A percentile compares a stretch with the other conserved stretches of the same genome.
These are phyloP conservation scores for Sphaerulina musiva DNA, from an alignment of 2,329 filamentous ascomycete species.

Conservation along the genomic window DNA sequence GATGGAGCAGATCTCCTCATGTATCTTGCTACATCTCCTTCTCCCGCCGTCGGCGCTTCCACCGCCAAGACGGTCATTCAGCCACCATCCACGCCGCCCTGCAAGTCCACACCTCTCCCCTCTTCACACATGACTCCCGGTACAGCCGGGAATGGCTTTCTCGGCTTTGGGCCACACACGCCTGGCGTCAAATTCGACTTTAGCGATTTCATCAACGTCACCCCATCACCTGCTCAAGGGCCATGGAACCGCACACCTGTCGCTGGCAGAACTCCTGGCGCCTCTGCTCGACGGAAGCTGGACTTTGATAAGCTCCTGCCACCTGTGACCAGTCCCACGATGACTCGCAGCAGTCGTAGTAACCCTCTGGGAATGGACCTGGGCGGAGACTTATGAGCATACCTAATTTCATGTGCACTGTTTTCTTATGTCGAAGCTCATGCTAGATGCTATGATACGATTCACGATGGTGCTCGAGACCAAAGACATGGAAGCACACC, in stretches of 20 bases:
- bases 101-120: conserved; percentile 55
- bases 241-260: conserved; percentile 62
- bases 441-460: conserved; percentile 12
- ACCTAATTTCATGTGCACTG: neutral
- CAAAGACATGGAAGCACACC: neutral
- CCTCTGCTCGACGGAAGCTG: conserved; percentile 62
- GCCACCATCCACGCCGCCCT: conserved; percentile 50
- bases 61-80: conserved; percentile 40
- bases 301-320: conserved; percentile 74
- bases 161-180: conserved; percentile 61
- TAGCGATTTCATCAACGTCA: conserved; percentile 94
- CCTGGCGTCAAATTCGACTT: conserved; percentile 87
- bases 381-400: conserved; percentile 51
- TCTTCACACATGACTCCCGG: conserved; percentile 86
- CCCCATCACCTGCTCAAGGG: conserved; percentile 86
- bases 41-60: conserved; percentile 54
- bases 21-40: conserved; percentile 86
- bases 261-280: conserved; percentile 61
- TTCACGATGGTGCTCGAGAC: conserved; percentile 6
- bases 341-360: conserved; percentile 37
- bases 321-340: conserved; percentile 43
- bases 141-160: conserved; percentile 51
- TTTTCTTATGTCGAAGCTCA: conserved; percentile 4
- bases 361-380: conserved; percentile 58
- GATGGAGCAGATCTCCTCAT: conserved; percentile 81